These are phyloP conservation scores for Lactifluus piperatus DNA, from an alignment of 768 basidiomycete species.

Conservation along the genomic window DNA sequence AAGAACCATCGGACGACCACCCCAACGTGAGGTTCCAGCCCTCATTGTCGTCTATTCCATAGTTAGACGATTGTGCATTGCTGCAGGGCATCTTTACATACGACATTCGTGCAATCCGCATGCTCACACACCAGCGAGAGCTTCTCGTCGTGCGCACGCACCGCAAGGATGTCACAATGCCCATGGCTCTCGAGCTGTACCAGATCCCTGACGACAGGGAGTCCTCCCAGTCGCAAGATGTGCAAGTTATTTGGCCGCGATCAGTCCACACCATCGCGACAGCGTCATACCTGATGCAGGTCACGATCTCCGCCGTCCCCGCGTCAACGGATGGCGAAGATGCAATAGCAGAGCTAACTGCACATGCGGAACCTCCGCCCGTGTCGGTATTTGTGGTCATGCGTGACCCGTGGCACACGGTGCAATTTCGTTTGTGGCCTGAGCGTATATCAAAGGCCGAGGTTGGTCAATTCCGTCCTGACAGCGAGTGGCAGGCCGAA, in stretches of 20 bases:
- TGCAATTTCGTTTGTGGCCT: slow-evolving; percentile 17
- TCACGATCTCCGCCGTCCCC: slow-evolving; percentile 12
- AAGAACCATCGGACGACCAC: slow-evolving; percentile 8
- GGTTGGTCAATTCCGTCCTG: slow-evolving; percentile 7
- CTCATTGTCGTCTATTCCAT: neutral
- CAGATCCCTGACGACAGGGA: slow-evolving; percentile 8
- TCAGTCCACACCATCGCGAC: slow-evolving; percentile 16
- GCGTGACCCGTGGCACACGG: slow-evolving; percentile 14
- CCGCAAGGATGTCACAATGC: slow-evolving; percentile 2
- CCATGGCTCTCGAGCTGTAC: slow-evolving; percentile 15
- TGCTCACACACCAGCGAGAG: slow-evolving; percentile 14
- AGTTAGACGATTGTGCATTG: slow-evolving; percentile 8
- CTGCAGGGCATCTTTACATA: slow-evolving; percentile 14
- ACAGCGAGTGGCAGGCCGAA: slow-evolving; percentile 11
- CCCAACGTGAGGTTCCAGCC: slow-evolving; percentile 14
- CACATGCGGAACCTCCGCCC: slow-evolving; percentile 14
- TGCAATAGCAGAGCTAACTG: slow-evolving; percentile 4
- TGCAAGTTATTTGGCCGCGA: slow-evolving; percentile 3
- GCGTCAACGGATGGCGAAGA: slow-evolving; percentile 10
- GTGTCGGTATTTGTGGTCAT: slow-evolving; percentile 16
- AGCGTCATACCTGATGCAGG: neutral
- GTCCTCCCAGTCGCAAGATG: neutral
- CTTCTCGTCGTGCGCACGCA: slow-evolving; percentile 18
- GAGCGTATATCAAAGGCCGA: slow-evolving; percentile 15
- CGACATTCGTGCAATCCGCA: slow-evolving; percentile 18